A percentile compares a stretch with the other conserved stretches of the same genome.
These are phyloP conservation scores for Kwoniella sp. DNA, from an alignment of 768 basidiomycete species.

Conservation along the genomic window DNA sequence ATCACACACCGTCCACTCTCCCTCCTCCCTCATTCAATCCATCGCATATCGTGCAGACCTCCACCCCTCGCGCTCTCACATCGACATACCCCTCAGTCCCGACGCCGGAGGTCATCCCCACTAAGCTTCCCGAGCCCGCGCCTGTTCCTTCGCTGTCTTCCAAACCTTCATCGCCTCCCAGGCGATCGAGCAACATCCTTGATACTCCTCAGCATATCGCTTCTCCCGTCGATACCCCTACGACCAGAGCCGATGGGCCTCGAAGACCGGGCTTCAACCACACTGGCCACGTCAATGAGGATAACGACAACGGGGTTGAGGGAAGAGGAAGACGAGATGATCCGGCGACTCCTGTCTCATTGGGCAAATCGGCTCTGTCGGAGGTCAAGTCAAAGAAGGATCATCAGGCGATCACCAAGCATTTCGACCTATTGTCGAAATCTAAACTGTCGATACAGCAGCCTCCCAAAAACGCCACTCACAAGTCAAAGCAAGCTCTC, in stretches of 20 bases:
- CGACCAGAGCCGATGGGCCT: neutral
- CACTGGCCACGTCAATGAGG: neutral
- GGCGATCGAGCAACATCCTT: slow-evolving; percentile 2
- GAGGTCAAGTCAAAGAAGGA: slow-evolving; percentile 30
- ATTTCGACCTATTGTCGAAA: slow-evolving; percentile 37
- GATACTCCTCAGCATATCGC: slow-evolving; percentile 24
- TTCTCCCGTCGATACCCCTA: slow-evolving; percentile 40
- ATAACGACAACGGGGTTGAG: slow-evolving; percentile 10
- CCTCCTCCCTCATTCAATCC: slow-evolving; percentile 22
- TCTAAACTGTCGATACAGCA: slow-evolving; percentile 1
- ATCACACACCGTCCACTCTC: neutral
- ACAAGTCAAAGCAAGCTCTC: neutral
- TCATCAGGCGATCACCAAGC: slow-evolving; percentile 30
- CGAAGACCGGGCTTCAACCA: slow-evolving; percentile 2
- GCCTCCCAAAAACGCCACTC: neutral
- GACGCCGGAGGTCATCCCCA: slow-evolving; percentile 14
- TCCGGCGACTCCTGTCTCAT: slow-evolving; percentile 37
- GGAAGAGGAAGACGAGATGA: slow-evolving; percentile 31
- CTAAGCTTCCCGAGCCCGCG: slow-evolving; percentile 15
- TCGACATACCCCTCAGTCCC: slow-evolving; percentile 21
- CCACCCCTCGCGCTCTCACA: slow-evolving; percentile 16
- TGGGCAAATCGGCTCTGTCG: slow-evolving; percentile 28
- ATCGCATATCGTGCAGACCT: slow-evolving; percentile 19
- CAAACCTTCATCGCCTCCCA: neutral
- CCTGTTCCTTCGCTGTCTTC: neutral